Conservation (phyloP, 208 protist species). For the Plasmodiophora brassicae region DNA sequence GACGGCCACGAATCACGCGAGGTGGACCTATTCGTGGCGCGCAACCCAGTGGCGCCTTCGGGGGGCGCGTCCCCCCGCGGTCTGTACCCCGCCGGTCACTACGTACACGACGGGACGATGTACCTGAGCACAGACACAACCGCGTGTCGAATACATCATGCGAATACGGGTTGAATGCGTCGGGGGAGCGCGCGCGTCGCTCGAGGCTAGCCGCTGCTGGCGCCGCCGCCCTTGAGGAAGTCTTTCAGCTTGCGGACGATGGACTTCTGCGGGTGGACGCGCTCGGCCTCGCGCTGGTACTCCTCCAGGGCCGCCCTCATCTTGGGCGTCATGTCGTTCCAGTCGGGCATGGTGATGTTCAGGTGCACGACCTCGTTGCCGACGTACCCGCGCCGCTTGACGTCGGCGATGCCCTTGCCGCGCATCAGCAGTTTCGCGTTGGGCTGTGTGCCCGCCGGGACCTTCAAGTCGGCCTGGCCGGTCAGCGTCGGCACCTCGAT, state of each 20-base stretch:
- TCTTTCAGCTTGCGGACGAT: neutral
- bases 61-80: too few species aligned
- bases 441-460: neutral
- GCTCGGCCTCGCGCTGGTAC: neutral
- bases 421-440: slow-evolving; percentile 1
- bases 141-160: too few species aligned
- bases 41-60: too few species aligned
- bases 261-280: neutral
- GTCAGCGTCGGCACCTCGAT: neutral
- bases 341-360: neutral
- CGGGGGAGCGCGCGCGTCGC: too few species aligned
- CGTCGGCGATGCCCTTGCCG: neutral
- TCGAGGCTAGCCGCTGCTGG: too few species aligned
- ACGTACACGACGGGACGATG: too few species aligned
- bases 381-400: neutral
- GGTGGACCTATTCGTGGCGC: too few species aligned
- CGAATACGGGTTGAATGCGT: too few species aligned
- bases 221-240: neutral
- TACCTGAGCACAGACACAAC: too few species aligned
- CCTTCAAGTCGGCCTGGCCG: neutral
- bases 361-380: slow-evolving; percentile 4
- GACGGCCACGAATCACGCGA: too few species aligned
- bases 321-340: neutral
- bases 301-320: neutral
- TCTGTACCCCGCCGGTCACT: too few species aligned